Conservation (phyloP, 345 rosid genomes). For the Sisymbrium irio region DNA sequence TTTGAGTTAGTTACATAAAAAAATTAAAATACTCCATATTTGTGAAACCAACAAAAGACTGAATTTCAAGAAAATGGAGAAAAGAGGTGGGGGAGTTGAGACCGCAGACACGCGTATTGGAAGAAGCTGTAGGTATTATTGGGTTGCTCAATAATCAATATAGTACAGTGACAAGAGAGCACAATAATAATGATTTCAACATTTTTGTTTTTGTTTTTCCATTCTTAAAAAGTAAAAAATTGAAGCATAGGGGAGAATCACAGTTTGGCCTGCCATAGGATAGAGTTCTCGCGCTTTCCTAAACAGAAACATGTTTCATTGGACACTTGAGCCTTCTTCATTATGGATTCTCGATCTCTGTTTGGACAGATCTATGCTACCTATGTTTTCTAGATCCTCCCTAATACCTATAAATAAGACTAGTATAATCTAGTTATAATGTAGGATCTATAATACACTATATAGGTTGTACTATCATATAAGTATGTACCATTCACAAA, state of each 20-base stretch:
- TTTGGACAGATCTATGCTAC: conserved; percentile 32
- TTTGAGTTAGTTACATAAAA: not conserved
- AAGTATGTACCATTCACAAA: not conserved
- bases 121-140: conserved; percentile 14
- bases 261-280: conserved; percentile 19
- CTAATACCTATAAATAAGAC: conserved; percentile 12
- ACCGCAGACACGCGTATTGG: conserved; percentile 29
- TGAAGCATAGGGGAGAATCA: not conserved
- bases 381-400: conserved; percentile 18
- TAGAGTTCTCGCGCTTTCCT: conserved; percentile 23
- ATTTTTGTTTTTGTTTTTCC: not conserved
- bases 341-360: conserved; percentile 29
- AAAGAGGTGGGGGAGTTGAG: conserved; percentile 11
- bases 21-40: not conserved
- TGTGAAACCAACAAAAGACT: not conserved
- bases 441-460: not conserved
- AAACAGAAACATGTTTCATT: conserved; percentile 29
- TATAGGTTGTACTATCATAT: not conserved
- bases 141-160: conserved; percentile 30
- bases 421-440: not conserved
- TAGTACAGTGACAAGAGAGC: conserved; percentile 26
- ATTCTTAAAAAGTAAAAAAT: not conserved
- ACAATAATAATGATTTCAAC: conserved; percentile 1
- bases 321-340: conserved; percentile 25
- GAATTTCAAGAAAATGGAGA: not conserved